A percentile compares a stretch with the other conserved stretches of the same genome.
phyloP scores from a whole-genome alignment of 2,329 filamentous ascomycete species.

The Claviceps monticola region DNA sequence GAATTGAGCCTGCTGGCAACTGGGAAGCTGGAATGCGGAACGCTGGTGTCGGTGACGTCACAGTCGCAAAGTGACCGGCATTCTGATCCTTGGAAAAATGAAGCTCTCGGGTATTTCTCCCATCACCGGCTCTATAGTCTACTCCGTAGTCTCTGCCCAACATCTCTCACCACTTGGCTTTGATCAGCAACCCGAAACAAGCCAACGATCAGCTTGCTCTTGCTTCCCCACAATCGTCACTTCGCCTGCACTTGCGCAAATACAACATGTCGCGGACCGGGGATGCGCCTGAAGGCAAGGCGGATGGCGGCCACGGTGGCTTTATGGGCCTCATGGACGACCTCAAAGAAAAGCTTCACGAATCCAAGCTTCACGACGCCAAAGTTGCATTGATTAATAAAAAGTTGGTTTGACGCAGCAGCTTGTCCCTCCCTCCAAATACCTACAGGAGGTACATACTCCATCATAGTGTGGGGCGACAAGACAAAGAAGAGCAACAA shows the following conservation, averaged over 20 bases:
- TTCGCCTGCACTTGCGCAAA: background rate
- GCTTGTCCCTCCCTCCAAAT: background rate
- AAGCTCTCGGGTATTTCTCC: too few relatives aligned
- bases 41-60: slow-evolving; percentile 1
- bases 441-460: too few relatives aligned
- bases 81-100: too few relatives aligned
- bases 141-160: too few relatives aligned
- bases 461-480: background rate
- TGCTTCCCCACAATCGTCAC: background rate
- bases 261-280: slow-evolving; percentile 2
- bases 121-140: too few relatives aligned
- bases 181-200: background rate
- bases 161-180: background rate
- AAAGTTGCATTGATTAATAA: slow-evolving; percentile 44
- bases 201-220: background rate
- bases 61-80: background rate
- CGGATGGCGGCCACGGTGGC: slow-evolving; percentile 9
- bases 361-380: slow-evolving; percentile 39
- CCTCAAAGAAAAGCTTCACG: slow-evolving; percentile 41
- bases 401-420: slow-evolving; percentile 29
- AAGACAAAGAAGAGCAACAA: background rate
- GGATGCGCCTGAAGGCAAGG: background rate
- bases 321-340: slow-evolving; percentile 28
- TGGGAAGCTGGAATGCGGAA: too few relatives aligned
- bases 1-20: background rate